A percentile compares a stretch with the other conserved stretches of the same genome.
Evolutionary conservation across 2,329 filamentous ascomycete species (phyloP).

Genomic region (Cercospora berteroae): DNA sequence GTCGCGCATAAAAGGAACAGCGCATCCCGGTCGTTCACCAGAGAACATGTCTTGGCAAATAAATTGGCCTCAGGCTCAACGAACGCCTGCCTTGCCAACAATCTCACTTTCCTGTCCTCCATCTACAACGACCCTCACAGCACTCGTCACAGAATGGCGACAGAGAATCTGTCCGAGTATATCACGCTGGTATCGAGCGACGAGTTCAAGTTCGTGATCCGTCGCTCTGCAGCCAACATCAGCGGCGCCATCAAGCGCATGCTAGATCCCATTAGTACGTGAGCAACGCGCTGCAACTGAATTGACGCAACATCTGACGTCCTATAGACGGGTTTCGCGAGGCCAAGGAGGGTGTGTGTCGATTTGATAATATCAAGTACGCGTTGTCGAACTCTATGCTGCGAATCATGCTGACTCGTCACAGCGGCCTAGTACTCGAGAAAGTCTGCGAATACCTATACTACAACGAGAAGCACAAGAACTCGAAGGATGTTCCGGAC

Average conservation of each 20-base stretch:
- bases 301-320: constrained; percentile 12
- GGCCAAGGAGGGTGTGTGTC: constrained; percentile 61
- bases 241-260: constrained; percentile 73
- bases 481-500: constrained; percentile 70
- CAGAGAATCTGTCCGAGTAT: constrained; percentile 56
- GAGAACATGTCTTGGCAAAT: neutral
- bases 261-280: constrained; percentile 66
- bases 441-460: constrained; percentile 82
- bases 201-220: constrained; percentile 72
- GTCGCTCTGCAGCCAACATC: constrained; percentile 67
- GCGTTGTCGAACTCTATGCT: constrained; percentile 27
- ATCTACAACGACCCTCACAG: neutral
- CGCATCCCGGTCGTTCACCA: neutral
- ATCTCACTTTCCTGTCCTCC: neutral
- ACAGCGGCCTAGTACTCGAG: constrained; percentile 70
- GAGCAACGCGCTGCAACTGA: neutral
- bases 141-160: neutral
- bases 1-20: neutral
- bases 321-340: constrained; percentile 62
- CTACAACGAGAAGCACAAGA: constrained; percentile 72
- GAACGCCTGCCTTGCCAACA: neutral
- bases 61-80: neutral
- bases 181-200: constrained; percentile 74
- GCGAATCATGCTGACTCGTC: constrained; percentile 1
- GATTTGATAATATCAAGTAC: constrained; percentile 73